Evolutionary conservation across 352 stramenopile genomes (phyloP).

Genomic region (Phytopythium vexans): DNA sequence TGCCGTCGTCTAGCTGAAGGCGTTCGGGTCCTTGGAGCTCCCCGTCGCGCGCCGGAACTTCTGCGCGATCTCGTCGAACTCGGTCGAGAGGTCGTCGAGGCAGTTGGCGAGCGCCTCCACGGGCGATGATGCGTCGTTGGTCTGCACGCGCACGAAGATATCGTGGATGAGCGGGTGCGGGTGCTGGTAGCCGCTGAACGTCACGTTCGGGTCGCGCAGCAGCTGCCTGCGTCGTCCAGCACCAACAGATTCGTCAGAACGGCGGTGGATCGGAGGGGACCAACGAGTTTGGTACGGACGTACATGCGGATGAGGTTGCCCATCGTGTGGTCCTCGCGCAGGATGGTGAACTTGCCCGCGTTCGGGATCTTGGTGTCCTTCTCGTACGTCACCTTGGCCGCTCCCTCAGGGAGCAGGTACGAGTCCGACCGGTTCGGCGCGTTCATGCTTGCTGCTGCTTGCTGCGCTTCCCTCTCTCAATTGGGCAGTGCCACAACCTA

Average conservation of each 20-base stretch:
- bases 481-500: neutral
- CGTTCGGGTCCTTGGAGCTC: constrained; percentile 82
- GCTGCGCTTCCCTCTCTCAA: neutral
- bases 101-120: constrained; percentile 80
- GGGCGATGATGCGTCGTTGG: constrained; percentile 79
- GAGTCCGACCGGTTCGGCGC: constrained; percentile 78
- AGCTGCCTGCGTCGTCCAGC: constrained; percentile 60
- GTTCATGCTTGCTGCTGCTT: constrained; percentile 52
- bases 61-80: constrained; percentile 85
- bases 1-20: constrained; percentile 57
- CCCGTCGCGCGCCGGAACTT: constrained; percentile 79
- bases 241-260: neutral
- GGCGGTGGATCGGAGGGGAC: too few relatives aligned
- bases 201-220: constrained; percentile 83
- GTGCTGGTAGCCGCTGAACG: constrained; percentile 95
- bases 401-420: constrained; percentile 83
- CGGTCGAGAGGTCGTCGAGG: constrained; percentile 82
- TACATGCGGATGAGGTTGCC: constrained; percentile 97
- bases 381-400: constrained; percentile 93
- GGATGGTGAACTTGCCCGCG: constrained; percentile 96
- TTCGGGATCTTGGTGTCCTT: constrained; percentile 97
- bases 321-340: constrained; percentile 98
- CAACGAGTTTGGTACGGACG: constrained; percentile 10
- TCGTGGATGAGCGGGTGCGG: constrained; percentile 96
- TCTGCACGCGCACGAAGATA: constrained; percentile 94